Evolutionary conservation across 371 early-diverging fungal species (phyloP).

Genomic region (Lichtheimia ramosa): DNA sequence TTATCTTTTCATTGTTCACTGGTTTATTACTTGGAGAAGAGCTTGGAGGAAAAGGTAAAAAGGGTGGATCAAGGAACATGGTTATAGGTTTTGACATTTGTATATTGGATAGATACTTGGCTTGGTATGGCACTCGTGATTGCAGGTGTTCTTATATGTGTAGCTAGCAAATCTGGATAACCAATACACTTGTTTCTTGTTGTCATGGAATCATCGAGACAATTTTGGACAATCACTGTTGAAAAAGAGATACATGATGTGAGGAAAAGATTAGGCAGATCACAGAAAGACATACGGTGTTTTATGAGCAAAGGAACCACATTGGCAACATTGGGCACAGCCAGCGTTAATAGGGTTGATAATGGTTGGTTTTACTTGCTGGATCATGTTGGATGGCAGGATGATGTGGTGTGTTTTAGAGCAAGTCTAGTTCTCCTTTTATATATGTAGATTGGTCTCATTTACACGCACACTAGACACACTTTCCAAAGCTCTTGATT

Average conservation of each 20-base stretch:
- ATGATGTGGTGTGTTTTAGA: no score
- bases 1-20: constrained; percentile 82
- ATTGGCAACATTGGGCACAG: neutral
- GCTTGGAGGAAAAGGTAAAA: constrained; percentile 56
- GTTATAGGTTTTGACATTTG: no score
- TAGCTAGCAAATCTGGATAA: constrained; percentile 5
- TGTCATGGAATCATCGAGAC: neutral
- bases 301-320: neutral
- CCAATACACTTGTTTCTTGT: neutral
- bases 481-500: no score
- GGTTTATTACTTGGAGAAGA: constrained; percentile 82
- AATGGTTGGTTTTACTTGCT: no score
- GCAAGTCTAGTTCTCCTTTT: no score
- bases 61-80: no score
- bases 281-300: neutral
- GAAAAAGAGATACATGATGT: no score
- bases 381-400: no score
- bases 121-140: constrained; percentile 9
- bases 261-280: no score
- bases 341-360: neutral
- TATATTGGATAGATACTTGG: constrained; percentile 7
- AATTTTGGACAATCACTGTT: neutral
- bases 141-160: constrained; percentile 8
- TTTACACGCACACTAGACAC: no score
- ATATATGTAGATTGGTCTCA: no score